Percentiles rank a stretch among this genome's conserved stretches.
Conservation (phyloP, 176 grass and related monocot genomes). For the Oryza officinalis region DNA sequence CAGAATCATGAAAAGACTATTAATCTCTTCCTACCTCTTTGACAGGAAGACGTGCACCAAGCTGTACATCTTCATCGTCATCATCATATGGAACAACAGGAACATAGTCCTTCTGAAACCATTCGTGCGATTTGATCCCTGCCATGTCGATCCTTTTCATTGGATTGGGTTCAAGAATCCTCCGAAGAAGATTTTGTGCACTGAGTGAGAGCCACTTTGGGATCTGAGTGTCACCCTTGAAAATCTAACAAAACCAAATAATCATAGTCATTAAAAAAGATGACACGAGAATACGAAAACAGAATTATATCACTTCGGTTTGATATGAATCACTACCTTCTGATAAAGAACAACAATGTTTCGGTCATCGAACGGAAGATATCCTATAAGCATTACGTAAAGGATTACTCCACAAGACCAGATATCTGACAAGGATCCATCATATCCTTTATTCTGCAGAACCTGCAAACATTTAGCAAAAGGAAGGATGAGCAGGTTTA, state of each 20-base stretch:
- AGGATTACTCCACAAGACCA: slow-evolving; percentile 95
- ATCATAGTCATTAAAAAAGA: not conserved
- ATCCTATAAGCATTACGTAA: slow-evolving; percentile 75
- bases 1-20: not conserved
- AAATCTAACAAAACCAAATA: slow-evolving; percentile 52
- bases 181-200: slow-evolving; percentile 59
- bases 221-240: slow-evolving; percentile 65
- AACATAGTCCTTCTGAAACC: slow-evolving; percentile 71
- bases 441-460: slow-evolving; percentile 78
- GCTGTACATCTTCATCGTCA: slow-evolving; percentile 54
- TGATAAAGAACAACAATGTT: slow-evolving; percentile 96
- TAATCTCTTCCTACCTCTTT: slow-evolving; percentile 54
- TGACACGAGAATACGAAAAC: not conserved
- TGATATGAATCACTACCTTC: slow-evolving; percentile 50
- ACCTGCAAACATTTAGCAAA: slow-evolving; percentile 48
- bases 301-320: not conserved
- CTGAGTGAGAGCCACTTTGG: slow-evolving; percentile 59
- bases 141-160: slow-evolving; percentile 58
- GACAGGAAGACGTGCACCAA: slow-evolving; percentile 28
- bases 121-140: slow-evolving; percentile 67
- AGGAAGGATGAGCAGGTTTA: slow-evolving; percentile 5
- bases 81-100: slow-evolving; percentile 53
- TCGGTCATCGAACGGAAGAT: slow-evolving; percentile 82
- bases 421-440: slow-evolving; percentile 78
- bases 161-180: slow-evolving; percentile 76